Base-by-base conservation (phyloP, 257 asterid genomes). In the Gardenia jasminoides region DNA sequence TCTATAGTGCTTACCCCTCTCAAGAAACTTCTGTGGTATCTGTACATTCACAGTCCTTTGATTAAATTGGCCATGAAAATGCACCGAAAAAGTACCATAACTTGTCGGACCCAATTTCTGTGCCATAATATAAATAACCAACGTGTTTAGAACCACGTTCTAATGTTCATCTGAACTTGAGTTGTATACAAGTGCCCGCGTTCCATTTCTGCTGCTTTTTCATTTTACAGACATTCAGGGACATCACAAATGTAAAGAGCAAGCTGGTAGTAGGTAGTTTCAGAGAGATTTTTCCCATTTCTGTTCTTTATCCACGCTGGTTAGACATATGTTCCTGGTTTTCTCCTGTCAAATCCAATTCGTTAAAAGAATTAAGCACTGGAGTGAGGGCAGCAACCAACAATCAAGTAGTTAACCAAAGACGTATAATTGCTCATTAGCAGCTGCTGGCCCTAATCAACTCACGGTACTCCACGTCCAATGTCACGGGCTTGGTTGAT, bases 1-100 rank as follows among this genome's bases (percentile, higher is more conserved):
- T 71, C 69, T 47, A 71, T 62, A 52, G 66, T 72, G 70, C 78
- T 71, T 70, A 75, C 66, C 74, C 75, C 56, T 76, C 79, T 41
- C 67, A 69, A 28, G 65, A 71, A 75, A 76, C 61, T 31, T 33
- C 76, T 15, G 56, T 61, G 44, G 61, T 74, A 75, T 69, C 75
- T 76, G 83, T 83, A 70, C 66, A 73, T 73, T 52, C 31, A 13
- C 50, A 76, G 28, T 54, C 75, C 43, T 52, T 70, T 41, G 80
- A 24, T 33, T 61, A 31, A 46, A 75, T 2, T 54, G 62, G 71
- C 52, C 75, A 17, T 19, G 75, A 67, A 41, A 58, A 67, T 56
- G 76, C 54, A 28, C 41, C 70, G 54, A 26, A 44, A 26, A 50
- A n/a, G 46, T 43, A n/a, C 59, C 11, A 39, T n/a, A 28, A n/a